A percentile compares a stretch with the other conserved stretches of the same genome.
These are phyloP conservation scores for Lonicera japonica DNA, from an alignment of 129 eudicot genomes.

Conservation along the genomic window DNA sequence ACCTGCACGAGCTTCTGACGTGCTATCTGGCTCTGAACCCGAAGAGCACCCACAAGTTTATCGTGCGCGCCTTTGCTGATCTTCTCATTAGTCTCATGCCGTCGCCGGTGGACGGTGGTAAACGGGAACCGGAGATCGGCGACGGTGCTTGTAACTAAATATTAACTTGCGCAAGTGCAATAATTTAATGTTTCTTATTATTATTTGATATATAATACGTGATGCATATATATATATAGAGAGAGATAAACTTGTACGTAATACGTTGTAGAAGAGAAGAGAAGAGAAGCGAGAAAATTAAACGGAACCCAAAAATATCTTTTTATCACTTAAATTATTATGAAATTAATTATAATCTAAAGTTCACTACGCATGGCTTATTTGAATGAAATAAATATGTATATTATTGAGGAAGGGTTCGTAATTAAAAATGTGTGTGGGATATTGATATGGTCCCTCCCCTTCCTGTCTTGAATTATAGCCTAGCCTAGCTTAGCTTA, in stretches of 20 bases:
- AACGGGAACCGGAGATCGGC: neutral
- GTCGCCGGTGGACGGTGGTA: constrained; percentile 1
- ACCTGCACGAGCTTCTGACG: constrained; percentile 77
- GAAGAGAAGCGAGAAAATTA: no score
- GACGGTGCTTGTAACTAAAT: constrained; percentile 12
- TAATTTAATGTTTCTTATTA: neutral
- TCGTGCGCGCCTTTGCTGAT: constrained; percentile 83
- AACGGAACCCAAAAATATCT: no score
- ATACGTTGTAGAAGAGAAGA: no score
- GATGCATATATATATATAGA: no score
- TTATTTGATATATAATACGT: no score
- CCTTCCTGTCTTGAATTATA: constrained; percentile 6
- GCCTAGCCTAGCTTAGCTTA: no score
- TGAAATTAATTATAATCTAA: no score
- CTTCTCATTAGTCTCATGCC: constrained; percentile 60
- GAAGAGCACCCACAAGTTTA: constrained; percentile 76
- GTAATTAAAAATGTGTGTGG: constrained; percentile 7
- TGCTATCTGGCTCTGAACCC: constrained; percentile 80
- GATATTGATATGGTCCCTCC: constrained; percentile 7
- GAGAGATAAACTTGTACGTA: no score
- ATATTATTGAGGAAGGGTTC: neutral
- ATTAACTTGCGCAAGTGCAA: neutral
- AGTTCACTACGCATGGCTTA: no score
- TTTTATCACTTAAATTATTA: no score
- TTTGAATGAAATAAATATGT: no score